Conservation (phyloP, 2,329 filamentous ascomycete species). For the Paecilomyces sp. region DNA sequence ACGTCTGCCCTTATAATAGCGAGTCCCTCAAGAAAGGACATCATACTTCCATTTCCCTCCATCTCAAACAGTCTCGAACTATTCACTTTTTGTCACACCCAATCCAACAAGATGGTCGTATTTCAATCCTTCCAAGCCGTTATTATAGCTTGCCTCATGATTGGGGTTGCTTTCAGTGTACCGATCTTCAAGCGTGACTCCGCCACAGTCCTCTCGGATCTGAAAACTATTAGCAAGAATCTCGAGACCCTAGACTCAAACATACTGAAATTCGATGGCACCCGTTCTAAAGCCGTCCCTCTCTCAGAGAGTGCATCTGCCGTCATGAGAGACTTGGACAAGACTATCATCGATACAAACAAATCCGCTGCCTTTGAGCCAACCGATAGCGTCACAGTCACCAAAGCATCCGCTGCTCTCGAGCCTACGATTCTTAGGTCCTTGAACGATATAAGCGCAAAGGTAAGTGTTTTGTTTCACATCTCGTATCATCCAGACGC, state of each 20-base stretch:
- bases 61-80: neutral
- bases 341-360: constrained; percentile 3
- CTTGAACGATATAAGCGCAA: constrained; percentile 2
- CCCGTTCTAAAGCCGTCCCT: neutral
- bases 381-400: constrained; percentile 5
- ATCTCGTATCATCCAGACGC: neutral
- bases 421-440: constrained; percentile 4
- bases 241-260: constrained; percentile 1
- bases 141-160: neutral
- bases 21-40: neutral
- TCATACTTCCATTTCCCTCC: neutral
- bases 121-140: neutral
- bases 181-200: constrained; percentile 1
- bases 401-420: constrained; percentile 1
- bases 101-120: neutral
- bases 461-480: neutral
- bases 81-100: neutral
- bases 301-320: constrained; percentile 2
- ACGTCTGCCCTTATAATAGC: neutral
- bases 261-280: constrained; percentile 4
- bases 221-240: constrained; percentile 3
- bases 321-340: constrained; percentile 3
- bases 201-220: constrained; percentile 5
- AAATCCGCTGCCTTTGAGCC: constrained; percentile 1
- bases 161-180: neutral